These are phyloP conservation scores for Pseudomonodictys pantanalensis DNA, from an alignment of 495 filamentous ascomycete species.

Conservation along the genomic window DNA sequence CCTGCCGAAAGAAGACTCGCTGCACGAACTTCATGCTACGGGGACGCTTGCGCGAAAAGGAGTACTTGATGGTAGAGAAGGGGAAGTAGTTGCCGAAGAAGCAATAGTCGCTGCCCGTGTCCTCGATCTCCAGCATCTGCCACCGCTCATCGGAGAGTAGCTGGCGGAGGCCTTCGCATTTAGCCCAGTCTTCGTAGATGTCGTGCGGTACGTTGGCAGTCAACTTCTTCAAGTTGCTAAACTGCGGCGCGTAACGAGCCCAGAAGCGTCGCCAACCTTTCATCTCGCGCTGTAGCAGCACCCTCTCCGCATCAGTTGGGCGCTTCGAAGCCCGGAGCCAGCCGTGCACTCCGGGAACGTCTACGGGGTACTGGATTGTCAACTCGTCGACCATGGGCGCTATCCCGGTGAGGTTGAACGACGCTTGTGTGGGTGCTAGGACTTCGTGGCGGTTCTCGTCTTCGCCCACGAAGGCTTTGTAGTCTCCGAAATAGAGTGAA, in stretches of 20 bases:
- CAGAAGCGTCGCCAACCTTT: conserved; percentile 31
- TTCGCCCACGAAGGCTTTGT: conserved; percentile 21
- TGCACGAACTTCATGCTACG: conserved; percentile 28
- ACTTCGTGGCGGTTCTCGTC: conserved; percentile 11
- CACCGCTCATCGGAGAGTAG: conserved; percentile 18
- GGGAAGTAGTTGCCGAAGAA: conserved; percentile 8
- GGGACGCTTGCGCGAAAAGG: conserved; percentile 9
- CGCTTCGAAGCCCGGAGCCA: conserved; percentile 9
- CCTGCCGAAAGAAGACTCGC: conserved; percentile 25
- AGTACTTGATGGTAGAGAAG: not conserved
- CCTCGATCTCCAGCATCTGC: conserved; percentile 21
- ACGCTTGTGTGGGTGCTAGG: conserved; percentile 20
- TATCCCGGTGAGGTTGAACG: conserved; percentile 28
- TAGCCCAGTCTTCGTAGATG: conserved; percentile 29
- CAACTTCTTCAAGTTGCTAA: conserved; percentile 28
- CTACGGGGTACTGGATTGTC: conserved; percentile 28
- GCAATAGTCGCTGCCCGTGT: not conserved
- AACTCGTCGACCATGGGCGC: conserved; percentile 31
- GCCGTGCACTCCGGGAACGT: conserved; percentile 25
- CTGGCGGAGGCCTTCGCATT: not conserved
- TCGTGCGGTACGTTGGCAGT: conserved; percentile 16
- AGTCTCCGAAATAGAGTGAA: conserved; percentile 27
- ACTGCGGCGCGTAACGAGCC: conserved; percentile 22
- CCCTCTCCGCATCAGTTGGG: conserved; percentile 7
- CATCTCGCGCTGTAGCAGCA: conserved; percentile 16